Conservation (phyloP, 176 grass and related monocot genomes). For the Saccharum officinarum region DNA sequence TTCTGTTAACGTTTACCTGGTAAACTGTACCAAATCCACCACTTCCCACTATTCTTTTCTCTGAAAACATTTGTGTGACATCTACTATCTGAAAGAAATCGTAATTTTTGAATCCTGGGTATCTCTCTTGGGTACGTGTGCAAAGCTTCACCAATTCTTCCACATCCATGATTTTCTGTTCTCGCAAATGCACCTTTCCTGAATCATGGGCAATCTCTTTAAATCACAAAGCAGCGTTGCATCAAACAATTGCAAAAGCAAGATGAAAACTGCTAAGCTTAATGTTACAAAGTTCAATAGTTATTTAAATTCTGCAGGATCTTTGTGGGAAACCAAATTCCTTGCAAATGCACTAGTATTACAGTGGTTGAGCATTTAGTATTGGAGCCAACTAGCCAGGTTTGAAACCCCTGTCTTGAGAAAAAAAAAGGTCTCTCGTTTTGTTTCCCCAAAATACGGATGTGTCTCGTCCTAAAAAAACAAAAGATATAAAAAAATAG, state of each 20-base stretch:
- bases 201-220: not conserved
- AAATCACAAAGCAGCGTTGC: not conserved
- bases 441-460: no score
- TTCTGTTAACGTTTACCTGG: conserved; percentile 24
- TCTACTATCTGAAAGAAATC: conserved; percentile 16
- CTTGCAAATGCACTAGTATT: no score
- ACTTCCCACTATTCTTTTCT: not conserved
- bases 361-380: no score
- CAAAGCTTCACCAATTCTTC: conserved; percentile 29
- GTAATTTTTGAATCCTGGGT: conserved; percentile 15
- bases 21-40: conserved; percentile 39
- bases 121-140: conserved; percentile 21
- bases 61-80: conserved; percentile 29
- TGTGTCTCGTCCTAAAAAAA: not conserved
- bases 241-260: not conserved
- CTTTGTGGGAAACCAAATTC: not conserved
- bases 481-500: no score
- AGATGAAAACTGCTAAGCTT: not conserved
- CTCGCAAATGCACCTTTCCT: conserved; percentile 12
- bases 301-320: not conserved
- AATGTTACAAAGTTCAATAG: not conserved
- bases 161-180: conserved; percentile 7
- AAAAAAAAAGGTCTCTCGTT: no score
- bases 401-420: no score
- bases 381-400: no score